phyloP scores from a whole-genome alignment of 768 basidiomycete genomes.

The Amanita rubescens region DNA sequence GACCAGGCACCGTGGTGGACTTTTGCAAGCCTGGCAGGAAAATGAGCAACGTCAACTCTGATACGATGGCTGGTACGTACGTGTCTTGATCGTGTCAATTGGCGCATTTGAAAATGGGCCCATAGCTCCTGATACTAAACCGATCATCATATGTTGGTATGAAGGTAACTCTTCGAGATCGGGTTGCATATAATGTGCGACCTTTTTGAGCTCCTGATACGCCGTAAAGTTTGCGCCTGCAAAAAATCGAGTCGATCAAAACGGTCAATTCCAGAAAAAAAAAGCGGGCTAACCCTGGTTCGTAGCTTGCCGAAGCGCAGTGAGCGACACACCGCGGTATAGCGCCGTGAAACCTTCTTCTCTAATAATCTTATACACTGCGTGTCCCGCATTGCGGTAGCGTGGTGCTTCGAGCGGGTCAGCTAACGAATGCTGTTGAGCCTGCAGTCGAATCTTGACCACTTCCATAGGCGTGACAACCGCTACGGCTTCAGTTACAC shows the following conservation, averaged over 20 bases:
- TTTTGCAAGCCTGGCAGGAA: slow-evolving; percentile 81
- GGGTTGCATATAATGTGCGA: slow-evolving; percentile 74
- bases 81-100: slow-evolving; percentile 45
- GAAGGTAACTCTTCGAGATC: slow-evolving; percentile 65
- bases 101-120: background rate
- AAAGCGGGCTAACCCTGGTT: slow-evolving; percentile 84
- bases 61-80: slow-evolving; percentile 56
- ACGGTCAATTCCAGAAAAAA: too few relatives aligned
- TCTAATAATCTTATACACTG: slow-evolving; percentile 86
- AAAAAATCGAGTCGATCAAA: too few relatives aligned
- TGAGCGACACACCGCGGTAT: slow-evolving; percentile 90
- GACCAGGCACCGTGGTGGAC: slow-evolving; percentile 62
- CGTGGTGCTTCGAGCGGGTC: slow-evolving; percentile 91
- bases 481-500: slow-evolving; percentile 91
- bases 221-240: slow-evolving; percentile 97
- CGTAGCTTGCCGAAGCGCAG: slow-evolving; percentile 92
- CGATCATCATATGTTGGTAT: too few relatives aligned
- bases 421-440: slow-evolving; percentile 93
- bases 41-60: slow-evolving; percentile 61
- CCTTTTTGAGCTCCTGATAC: slow-evolving; percentile 92
- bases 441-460: slow-evolving; percentile 96
- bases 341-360: slow-evolving; percentile 85
- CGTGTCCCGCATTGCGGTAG: slow-evolving; percentile 96
- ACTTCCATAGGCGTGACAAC: slow-evolving; percentile 99
- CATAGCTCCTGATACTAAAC: background rate